phyloP scores from a whole-genome alignment of 164 flowering plant genomes.

The Berberis thunbergii region DNA sequence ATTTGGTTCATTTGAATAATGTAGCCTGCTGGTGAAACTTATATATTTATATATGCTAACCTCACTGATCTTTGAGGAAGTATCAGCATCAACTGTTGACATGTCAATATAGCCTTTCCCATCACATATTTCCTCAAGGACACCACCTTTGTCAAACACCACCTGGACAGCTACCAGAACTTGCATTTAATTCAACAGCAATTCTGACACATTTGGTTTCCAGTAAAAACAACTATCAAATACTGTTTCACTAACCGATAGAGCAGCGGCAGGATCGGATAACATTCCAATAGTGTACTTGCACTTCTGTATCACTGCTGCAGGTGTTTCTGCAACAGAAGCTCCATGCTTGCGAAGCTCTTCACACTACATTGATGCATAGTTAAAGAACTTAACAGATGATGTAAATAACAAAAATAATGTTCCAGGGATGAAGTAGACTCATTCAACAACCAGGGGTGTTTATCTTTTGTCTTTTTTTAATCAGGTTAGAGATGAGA shows the following conservation, averaged over 20 bases:
- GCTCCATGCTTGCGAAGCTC: slow-evolving; percentile 87
- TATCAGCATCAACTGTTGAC: slow-evolving; percentile 97
- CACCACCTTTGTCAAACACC: slow-evolving; percentile 82
- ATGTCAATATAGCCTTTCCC: slow-evolving; percentile 94
- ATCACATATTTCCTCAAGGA: slow-evolving; percentile 62
- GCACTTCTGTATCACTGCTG: slow-evolving; percentile 83
- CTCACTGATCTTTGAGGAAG: slow-evolving; percentile 74
- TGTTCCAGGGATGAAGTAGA: not conserved
- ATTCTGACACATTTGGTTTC: not conserved
- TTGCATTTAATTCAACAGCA: not conserved
- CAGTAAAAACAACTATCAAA: not conserved
- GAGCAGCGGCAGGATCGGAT: slow-evolving; percentile 93
- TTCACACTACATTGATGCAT: slow-evolving; percentile 48
- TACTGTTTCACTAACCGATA: slow-evolving; percentile 43
- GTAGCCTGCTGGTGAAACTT: too few species aligned
- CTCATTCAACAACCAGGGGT: too few species aligned
- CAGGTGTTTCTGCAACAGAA: slow-evolving; percentile 75
- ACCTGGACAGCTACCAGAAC: slow-evolving; percentile 40
- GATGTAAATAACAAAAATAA: not conserved
- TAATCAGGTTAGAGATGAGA: too few species aligned
- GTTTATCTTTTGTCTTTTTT: too few species aligned
- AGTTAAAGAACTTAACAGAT: not conserved
- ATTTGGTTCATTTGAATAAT: too few species aligned
- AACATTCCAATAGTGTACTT: slow-evolving; percentile 82
- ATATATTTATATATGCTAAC: slow-evolving; percentile 21